phyloP scores from a whole-genome alignment of 768 basidiomycete species.

The Xerocomellus intermedius region DNA sequence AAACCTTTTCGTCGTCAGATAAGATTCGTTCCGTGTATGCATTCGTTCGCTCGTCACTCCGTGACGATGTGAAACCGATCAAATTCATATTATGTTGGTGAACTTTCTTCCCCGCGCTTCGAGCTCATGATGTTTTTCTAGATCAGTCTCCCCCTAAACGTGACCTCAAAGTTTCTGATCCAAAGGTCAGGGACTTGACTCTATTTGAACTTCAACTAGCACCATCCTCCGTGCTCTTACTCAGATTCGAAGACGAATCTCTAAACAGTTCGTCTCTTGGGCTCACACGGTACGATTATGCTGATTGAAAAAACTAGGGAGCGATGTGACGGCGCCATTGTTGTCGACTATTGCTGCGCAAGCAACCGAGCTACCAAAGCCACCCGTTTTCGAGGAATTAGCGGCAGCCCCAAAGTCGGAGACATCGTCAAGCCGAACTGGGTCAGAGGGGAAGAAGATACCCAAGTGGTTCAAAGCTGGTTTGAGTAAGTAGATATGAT shows the following conservation, averaged over 20 bases:
- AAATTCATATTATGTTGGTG: constrained; percentile 83
- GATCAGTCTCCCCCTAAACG: constrained; percentile 82
- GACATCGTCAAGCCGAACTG: constrained; percentile 9
- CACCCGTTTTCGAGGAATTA: constrained; percentile 38
- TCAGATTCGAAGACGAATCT: constrained; percentile 71
- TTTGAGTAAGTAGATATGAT: constrained; percentile 42
- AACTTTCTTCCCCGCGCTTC: not conserved
- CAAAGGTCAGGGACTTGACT: constrained; percentile 62
- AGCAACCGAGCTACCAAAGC: constrained; percentile 66
- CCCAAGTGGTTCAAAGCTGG: constrained; percentile 81
- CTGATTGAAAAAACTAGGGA: constrained; percentile 39
- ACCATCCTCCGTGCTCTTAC: constrained; percentile 73
- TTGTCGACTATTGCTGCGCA: constrained; percentile 50
- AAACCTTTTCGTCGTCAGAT: constrained; percentile 69
- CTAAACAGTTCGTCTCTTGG: constrained; percentile 54
- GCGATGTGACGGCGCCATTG: constrained; percentile 62
- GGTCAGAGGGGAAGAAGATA: constrained; percentile 50
- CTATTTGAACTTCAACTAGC: constrained; percentile 72
- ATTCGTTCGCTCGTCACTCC: constrained; percentile 69
- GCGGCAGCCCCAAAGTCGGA: constrained; percentile 6
- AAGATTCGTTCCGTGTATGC: constrained; percentile 84
- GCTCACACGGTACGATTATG: not conserved
- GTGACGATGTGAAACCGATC: constrained; percentile 72
- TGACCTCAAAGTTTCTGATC: constrained; percentile 81
- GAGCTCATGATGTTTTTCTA: constrained; percentile 29